phyloP scores from a whole-genome alignment of 768 basidiomycete genomes.

The Rhodotorula sphaerocarpa region DNA sequence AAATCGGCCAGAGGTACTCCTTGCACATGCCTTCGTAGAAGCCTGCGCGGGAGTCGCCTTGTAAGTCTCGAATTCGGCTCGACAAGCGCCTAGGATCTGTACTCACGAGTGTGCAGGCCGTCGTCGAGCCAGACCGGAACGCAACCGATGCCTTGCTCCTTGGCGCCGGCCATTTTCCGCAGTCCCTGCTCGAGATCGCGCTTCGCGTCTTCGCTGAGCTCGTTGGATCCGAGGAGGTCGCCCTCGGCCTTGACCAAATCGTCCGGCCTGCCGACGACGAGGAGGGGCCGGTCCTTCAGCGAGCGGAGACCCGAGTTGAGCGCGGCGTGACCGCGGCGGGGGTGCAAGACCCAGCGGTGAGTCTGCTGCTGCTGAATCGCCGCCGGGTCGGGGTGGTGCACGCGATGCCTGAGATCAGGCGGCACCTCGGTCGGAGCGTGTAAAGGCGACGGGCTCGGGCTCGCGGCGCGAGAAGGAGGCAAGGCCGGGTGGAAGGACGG shows the following conservation, averaged over 20 bases:
- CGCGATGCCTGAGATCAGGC: background rate
- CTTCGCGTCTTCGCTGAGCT: constrained; percentile 58
- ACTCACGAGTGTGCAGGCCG: constrained; percentile 58
- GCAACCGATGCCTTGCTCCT: constrained; percentile 57
- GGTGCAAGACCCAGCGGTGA: constrained; percentile 61
- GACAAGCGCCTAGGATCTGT: too few species aligned
- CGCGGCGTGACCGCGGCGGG: constrained; percentile 82
- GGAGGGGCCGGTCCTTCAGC: constrained; percentile 76
- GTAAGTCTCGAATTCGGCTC: too few species aligned
- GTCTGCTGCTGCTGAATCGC: constrained; percentile 4
- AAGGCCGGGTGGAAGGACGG: constrained; percentile 26
- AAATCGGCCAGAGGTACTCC: constrained; percentile 82
- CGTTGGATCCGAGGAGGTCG: constrained; percentile 44
- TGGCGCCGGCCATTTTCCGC: constrained; percentile 51
- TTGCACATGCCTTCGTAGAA: constrained; percentile 80
- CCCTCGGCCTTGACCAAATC: constrained; percentile 57
- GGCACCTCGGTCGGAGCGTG: too few species aligned
- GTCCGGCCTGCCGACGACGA: constrained; percentile 90
- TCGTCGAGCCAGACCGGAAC: constrained; percentile 88
- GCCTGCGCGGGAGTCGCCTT: constrained; percentile 2
- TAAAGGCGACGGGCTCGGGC: constrained; percentile 6
- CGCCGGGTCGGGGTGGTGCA: background rate
- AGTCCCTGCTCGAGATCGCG: constrained; percentile 60
- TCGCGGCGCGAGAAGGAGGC: constrained; percentile 22
- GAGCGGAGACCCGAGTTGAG: constrained; percentile 90